A percentile compares a stretch with the other conserved stretches of the same genome.
Evolutionary conservation across 257 asterid species (phyloP).

Genomic region (Salvia miltiorrhiza): DNA sequence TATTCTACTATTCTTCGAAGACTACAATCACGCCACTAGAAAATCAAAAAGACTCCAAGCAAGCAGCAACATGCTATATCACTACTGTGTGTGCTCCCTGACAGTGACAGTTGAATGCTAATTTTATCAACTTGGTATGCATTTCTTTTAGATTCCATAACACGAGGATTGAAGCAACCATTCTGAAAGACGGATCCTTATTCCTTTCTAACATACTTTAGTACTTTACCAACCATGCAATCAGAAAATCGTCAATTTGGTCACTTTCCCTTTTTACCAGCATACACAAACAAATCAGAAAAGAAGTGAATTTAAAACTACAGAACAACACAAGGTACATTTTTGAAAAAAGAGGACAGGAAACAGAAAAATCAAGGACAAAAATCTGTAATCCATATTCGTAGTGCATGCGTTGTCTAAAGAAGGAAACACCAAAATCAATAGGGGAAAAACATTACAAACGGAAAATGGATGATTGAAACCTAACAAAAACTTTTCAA

Average conservation of each 20-base stretch:
- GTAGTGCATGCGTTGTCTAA: background rate
- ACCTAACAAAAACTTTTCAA: constrained; percentile 20
- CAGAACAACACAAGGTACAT: background rate
- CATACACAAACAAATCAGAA: constrained; percentile 7
- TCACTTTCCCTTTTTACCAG: background rate
- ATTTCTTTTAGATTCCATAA: background rate
- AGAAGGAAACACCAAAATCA: background rate
- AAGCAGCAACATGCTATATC: background rate
- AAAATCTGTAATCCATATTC: constrained; percentile 1
- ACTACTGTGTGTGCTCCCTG: background rate
- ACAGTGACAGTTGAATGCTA: background rate
- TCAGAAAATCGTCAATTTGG: background rate
- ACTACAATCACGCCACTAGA: background rate
- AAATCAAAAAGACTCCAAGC: background rate
- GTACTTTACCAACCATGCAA: constrained; percentile 22
- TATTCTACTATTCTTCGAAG: background rate
- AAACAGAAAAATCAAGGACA: background rate
- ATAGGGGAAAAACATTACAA: background rate
- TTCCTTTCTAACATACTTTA: constrained; percentile 6
- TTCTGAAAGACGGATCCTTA: background rate
- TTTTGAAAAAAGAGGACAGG: no score
- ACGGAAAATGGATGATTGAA: background rate
- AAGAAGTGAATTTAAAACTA: background rate
- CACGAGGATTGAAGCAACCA: background rate
- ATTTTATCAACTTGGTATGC: background rate